Base-by-base conservation (phyloP, 805 yeast species). In the Cyberlindnera lachancei region DNA sequence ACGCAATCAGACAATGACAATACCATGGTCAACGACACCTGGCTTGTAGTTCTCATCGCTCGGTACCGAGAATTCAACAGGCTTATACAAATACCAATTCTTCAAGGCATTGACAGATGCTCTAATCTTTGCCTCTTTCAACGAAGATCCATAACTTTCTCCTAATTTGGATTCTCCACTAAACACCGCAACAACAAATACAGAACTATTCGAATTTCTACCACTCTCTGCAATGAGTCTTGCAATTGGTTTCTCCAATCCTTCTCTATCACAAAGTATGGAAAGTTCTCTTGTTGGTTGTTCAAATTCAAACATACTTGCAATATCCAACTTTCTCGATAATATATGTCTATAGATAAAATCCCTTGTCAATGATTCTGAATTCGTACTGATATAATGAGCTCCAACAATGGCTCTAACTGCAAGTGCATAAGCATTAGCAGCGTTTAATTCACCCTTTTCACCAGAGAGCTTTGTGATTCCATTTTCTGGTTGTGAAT, bases 181-280 rank as follows among this genome's bases (percentile, higher is more conserved):
- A 57, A 87, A 92, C 2, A 85, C 92, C 31, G 96, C 97, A 21
- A 90, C 94, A 11, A 90, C 81, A 46, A 74, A 92, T 23, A 87
- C 79, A 16, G 98, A 94, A 29, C 82, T 75, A 37, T 73, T 70
- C 3, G 95, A 75, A 48, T 68, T 64, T 59, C 98, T 74, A 56
- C 99, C 99, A 18, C 95, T 82, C 60, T 92, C 99, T 21, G 95
- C 88, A 35, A 92, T 63, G 37, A 92, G 68, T 53, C 94, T 76
- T 29, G 87, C 78, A 5, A 81, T 70, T 18, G 96, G 96, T 15
- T 73, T 70, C 31, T 70, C 71, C 43, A 90, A 66, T 11, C 74
- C 72, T 52, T 88, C 81, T 42, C 88, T 75, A 35, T 74, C 78
- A 50, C 95, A 78, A 30, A 92, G 61, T 37, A 75, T 72, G 2